These are phyloP conservation scores for Allium fistulosum DNA, from an alignment of 106 monocot species.

Conservation along the genomic window DNA sequence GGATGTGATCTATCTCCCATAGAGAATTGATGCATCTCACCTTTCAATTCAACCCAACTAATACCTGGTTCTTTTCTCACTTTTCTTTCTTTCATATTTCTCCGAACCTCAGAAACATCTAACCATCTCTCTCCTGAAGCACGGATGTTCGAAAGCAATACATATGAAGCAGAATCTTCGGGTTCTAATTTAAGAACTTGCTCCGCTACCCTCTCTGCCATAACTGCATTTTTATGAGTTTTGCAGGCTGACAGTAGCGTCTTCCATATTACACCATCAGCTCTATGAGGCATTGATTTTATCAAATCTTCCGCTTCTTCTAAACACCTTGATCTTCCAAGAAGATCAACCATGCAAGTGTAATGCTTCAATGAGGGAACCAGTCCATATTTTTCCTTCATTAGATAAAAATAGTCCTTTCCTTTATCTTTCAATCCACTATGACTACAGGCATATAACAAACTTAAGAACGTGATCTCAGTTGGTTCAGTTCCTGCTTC, in stretches of 20 bases:
- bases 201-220: slow-evolving; percentile 55
- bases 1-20: slow-evolving; percentile 39
- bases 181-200: slow-evolving; percentile 49
- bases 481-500: slow-evolving; percentile 39
- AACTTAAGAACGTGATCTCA: slow-evolving; percentile 65
- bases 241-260: slow-evolving; percentile 66
- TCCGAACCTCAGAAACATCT: slow-evolving; percentile 43
- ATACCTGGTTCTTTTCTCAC: slow-evolving; percentile 71
- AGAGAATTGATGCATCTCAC: slow-evolving; percentile 50
- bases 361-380: slow-evolving; percentile 59
- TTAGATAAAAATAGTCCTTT: slow-evolving; percentile 35
- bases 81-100: slow-evolving; percentile 38
- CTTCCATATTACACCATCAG: slow-evolving; percentile 77
- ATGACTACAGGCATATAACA: slow-evolving; percentile 71
- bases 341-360: slow-evolving; percentile 77
- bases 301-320: slow-evolving; percentile 58
- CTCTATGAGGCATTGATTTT: slow-evolving; percentile 39
- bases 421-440: slow-evolving; percentile 64
- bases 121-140: slow-evolving; percentile 46
- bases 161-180: slow-evolving; percentile 56
- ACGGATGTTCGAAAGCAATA: slow-evolving; percentile 57
- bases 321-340: slow-evolving; percentile 50
- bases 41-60: slow-evolving; percentile 66
- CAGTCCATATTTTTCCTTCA: slow-evolving; percentile 32
- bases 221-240: slow-evolving; percentile 38